Conservation (phyloP, 257 asterid species). For the Lantana camara region DNA sequence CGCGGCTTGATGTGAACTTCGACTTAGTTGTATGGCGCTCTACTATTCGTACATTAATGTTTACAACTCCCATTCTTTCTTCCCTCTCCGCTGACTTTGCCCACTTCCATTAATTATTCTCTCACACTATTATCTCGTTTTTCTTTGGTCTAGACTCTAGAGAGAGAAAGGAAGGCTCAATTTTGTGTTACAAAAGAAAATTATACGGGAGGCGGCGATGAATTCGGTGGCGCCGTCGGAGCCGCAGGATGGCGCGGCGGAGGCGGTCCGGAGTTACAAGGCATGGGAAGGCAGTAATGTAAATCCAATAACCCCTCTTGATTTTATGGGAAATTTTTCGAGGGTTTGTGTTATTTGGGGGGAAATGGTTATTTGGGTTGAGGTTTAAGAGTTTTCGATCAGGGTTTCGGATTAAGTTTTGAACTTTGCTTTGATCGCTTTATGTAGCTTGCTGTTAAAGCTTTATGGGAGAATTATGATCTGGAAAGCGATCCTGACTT, state of each 20-base stretch:
- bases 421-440: conserved; percentile 2
- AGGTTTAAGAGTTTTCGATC: conserved; percentile 6
- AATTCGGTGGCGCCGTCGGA: conserved; percentile 41
- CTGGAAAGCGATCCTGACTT: conserved; percentile 10
- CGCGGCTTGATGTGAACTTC: conserved; percentile 19
- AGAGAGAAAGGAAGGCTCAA: conserved; percentile 5
- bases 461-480: conserved; percentile 7
- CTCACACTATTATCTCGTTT: conserved; percentile 10
- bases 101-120: conserved; percentile 16
- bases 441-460: background rate
- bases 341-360: conserved; percentile 16
- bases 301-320: conserved; percentile 5
- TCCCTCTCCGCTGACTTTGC: conserved; percentile 32
- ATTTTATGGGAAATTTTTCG: background rate
- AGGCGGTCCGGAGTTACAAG: conserved; percentile 42
- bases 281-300: conserved; percentile 57
- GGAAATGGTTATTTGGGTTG: background rate
- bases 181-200: background rate
- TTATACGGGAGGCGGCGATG: conserved; percentile 24
- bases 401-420: conserved; percentile 8
- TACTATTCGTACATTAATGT: conserved; percentile 18
- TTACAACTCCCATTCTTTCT: conserved; percentile 17
- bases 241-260: conserved; percentile 37
- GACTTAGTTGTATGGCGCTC: conserved; percentile 21
- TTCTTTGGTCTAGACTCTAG: conserved; percentile 6